A percentile compares a stretch with the other conserved stretches of the same genome.
These are phyloP conservation scores for Amphibolis antarctica DNA, from an alignment of 106 monocot species.

Conservation along the genomic window DNA sequence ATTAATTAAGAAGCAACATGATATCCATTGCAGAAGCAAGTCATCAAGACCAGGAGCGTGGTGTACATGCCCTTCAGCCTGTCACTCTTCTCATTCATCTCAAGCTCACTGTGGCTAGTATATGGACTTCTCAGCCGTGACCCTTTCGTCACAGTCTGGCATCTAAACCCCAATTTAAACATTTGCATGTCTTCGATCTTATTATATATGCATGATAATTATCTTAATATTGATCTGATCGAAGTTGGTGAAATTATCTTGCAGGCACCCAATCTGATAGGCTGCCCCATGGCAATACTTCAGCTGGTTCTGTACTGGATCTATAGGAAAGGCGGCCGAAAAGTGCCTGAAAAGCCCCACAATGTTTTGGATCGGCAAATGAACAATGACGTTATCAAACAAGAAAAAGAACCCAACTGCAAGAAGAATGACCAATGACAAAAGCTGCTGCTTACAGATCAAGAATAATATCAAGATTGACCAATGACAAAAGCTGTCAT, in stretches of 20 bases:
- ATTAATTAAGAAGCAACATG: too few species aligned
- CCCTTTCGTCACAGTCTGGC: slow-evolving; percentile 38
- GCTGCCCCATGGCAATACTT: slow-evolving; percentile 35
- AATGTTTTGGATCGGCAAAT: neutral
- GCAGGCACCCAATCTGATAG: slow-evolving; percentile 53
- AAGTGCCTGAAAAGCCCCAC: neutral
- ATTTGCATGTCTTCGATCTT: too few species aligned
- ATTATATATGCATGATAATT: too few species aligned
- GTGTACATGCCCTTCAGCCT: slow-evolving; percentile 77
- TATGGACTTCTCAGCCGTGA: slow-evolving; percentile 49
- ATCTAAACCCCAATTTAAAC: too few species aligned
- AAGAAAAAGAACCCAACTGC: too few species aligned
- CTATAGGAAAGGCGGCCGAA: slow-evolving; percentile 18
- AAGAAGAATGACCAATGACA: too few species aligned
- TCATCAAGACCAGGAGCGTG: slow-evolving; percentile 57
- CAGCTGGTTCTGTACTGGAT: slow-evolving; percentile 47
- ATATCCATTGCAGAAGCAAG: slow-evolving; percentile 39
- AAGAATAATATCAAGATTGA: too few species aligned
- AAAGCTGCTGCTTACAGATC: too few species aligned
- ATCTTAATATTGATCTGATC: too few species aligned
- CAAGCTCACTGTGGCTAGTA: slow-evolving; percentile 58
- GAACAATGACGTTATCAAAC: neutral
- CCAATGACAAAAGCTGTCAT: too few species aligned
- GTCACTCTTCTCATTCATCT: slow-evolving; percentile 52
- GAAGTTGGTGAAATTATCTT: too few species aligned